These are phyloP conservation scores for Phallus indusiatus DNA, from an alignment of 768 basidiomycete species.

Conservation along the genomic window DNA sequence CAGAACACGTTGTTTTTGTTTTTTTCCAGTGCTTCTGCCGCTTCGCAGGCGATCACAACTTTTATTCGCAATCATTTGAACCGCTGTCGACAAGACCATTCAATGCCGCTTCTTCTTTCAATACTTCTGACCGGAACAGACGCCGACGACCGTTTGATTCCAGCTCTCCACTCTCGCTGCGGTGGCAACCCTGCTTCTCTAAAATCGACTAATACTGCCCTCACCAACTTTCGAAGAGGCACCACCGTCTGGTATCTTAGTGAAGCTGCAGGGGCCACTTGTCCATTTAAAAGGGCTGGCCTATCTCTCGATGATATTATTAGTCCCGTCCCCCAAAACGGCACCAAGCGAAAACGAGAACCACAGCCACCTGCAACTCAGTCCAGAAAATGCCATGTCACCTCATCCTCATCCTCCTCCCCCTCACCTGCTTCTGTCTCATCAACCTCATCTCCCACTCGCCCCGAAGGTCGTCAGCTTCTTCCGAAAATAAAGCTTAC, in stretches of 20 bases:
- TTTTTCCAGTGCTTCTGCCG: slow-evolving; percentile 56
- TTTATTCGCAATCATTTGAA: slow-evolving; percentile 66
- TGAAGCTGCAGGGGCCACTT: slow-evolving; percentile 62
- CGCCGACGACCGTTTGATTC: slow-evolving; percentile 64
- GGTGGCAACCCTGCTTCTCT: slow-evolving; percentile 51
- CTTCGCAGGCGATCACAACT: slow-evolving; percentile 75
- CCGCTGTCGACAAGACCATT: slow-evolving; percentile 63
- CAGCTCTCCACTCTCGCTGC: slow-evolving; percentile 58
- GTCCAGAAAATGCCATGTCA: neutral
- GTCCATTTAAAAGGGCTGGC: slow-evolving; percentile 67
- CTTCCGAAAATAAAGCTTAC: neutral
- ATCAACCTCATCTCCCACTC: neutral
- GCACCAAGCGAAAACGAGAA: slow-evolving; percentile 21
- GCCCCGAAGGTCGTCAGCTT: neutral
- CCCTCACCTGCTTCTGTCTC: neutral
- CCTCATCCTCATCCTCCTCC: neutral
- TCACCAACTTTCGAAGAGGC: slow-evolving; percentile 68
- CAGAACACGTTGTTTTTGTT: slow-evolving; percentile 13
- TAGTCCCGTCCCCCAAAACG: slow-evolving; percentile 8
- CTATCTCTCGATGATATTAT: slow-evolving; percentile 29
- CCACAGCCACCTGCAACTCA: slow-evolving; percentile 11
- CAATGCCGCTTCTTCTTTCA: slow-evolving; percentile 52
- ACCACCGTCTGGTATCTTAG: slow-evolving; percentile 78
- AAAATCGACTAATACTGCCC: slow-evolving; percentile 18
- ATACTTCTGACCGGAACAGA: slow-evolving; percentile 64